Base-by-base conservation (phyloP, 495 filamentous ascomycete genomes). In the Melanomma pulvis-pyrius region DNA sequence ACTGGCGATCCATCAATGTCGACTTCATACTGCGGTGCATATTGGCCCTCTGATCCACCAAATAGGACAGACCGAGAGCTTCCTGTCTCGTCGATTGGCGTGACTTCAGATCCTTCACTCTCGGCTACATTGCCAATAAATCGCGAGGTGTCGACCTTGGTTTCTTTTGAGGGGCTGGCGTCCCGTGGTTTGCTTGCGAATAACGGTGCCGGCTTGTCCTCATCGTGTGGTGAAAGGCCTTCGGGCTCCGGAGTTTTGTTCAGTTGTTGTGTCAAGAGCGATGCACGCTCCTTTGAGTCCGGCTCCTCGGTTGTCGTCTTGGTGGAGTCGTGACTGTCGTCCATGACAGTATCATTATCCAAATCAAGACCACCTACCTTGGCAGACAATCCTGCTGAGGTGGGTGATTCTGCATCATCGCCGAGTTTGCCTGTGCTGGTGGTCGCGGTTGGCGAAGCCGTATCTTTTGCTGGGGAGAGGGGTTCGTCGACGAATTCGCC, bases 1-100 rank as follows among this genome's bases (percentile, higher is more conserved):
- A 99, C 93, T 9, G 92, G 91, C n/a, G 83, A 82, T 7, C 85
- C 87, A 71, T 90, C 86, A 25, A 82, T 75, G 65, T 91, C 89
- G 29, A 82, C 79, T 62, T 90, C 86, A 61, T 84, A 81, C 49
- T 81, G 79, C 25, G 79, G 78, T 26, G 53, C 58, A 53, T 69
- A 69, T 34, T 63, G 66, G 8, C 58, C 58, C 34, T 72, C 70
- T 13, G 47, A 13, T 19, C 58, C 61, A 51, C 65, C 60, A 28
- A 72, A 67, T 15, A 72, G 28, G 15, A 68, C 66, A 6, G 70
- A 72, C 29, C 67, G 61, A 0, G 66, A 26, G 47, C 70, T 72
- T 34, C 69, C 65, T 21, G 26, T 58, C 21, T 71, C 69, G 28
- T 71, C 69, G n/a, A 71, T 71, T 17, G 69, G 69, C 7, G 69